phyloP scores from a whole-genome alignment of 1,139 yeast species.

The Nakaseomyces delphensis region DNA sequence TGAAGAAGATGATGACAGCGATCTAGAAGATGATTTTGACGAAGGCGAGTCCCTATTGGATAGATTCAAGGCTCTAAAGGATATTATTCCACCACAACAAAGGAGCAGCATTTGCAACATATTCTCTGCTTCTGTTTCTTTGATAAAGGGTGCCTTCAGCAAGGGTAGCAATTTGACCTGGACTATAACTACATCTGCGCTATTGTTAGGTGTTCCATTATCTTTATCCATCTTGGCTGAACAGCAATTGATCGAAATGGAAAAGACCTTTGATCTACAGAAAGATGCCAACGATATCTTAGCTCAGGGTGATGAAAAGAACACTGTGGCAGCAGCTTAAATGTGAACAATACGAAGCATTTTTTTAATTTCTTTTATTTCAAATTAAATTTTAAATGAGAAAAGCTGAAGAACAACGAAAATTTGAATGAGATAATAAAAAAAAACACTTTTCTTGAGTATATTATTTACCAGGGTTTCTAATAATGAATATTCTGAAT shows the following conservation, averaged over 20 bases:
- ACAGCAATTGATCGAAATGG: conserved; percentile 89
- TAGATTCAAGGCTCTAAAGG: conserved; percentile 84
- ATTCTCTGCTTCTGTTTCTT: conserved; percentile 34
- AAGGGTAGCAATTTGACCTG: conserved; percentile 73
- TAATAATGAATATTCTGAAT: no score
- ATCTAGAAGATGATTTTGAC: conserved; percentile 65
- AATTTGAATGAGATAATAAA: no score
- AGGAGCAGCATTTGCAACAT: conserved; percentile 41
- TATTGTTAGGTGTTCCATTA: conserved; percentile 87
- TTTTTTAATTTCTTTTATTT: no score
- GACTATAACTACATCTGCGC: conserved; percentile 74
- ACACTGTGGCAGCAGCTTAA: conserved; percentile 4
- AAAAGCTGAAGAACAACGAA: no score
- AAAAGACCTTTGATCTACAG: conserved; percentile 81
- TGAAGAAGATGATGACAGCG: conserved; percentile 43
- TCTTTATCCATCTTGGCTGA: conserved; percentile 84
- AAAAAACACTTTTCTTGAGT: no score
- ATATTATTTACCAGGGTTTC: no score
- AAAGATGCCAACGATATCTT: conserved; percentile 77
- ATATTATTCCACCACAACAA: conserved; percentile 82
- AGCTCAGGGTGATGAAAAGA: conserved; percentile 52
- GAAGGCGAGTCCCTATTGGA: conserved; percentile 79
- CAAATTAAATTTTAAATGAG: no score
- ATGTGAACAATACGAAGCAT: not conserved
- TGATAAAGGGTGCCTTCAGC: conserved; percentile 40